A percentile compares a stretch with the other conserved stretches of the same genome.
phyloP scores from a whole-genome alignment of 805 yeast genomes.

The Yarrowia bubula region DNA sequence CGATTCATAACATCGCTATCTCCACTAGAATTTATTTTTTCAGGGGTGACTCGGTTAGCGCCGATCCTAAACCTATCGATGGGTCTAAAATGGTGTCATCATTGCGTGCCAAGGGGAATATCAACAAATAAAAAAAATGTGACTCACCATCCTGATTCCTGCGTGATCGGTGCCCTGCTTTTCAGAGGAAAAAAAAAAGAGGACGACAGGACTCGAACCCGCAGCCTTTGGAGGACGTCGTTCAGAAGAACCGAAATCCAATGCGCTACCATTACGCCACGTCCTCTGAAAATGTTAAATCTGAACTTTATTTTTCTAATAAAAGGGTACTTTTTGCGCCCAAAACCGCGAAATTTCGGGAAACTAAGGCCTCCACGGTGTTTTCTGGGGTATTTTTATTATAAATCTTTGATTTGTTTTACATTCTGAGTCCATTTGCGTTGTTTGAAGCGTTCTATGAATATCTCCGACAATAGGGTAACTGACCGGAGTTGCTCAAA shows the following conservation, averaged over 20 bases:
- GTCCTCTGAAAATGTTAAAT: not conserved
- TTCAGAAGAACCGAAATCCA: constrained; percentile 26
- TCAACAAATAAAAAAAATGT: no score
- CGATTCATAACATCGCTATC: not conserved
- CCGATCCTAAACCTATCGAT: not conserved
- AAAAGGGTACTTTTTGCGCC: not conserved
- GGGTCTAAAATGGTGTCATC: not conserved
- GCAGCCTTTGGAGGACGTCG: constrained; percentile 27
- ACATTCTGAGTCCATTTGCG: no score
- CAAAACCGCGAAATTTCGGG: not conserved
- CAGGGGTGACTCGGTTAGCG: not conserved
- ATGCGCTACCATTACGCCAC: constrained; percentile 27
- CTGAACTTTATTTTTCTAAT: not conserved
- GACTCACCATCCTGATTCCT: no score
- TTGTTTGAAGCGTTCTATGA: no score
- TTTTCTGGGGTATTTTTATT: no score
- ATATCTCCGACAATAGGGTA: no score
- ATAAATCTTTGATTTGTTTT: no score
- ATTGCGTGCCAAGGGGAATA: not conserved
- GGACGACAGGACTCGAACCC: constrained; percentile 27
- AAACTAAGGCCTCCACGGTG: not conserved
- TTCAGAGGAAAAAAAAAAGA: constrained; percentile 3
- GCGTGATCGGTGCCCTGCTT: no score
- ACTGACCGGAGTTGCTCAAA: no score
- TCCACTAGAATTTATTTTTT: not conserved